Evolutionary conservation across 2,329 filamentous ascomycete genomes (phyloP).

Genomic region (Fusarium udum): DNA sequence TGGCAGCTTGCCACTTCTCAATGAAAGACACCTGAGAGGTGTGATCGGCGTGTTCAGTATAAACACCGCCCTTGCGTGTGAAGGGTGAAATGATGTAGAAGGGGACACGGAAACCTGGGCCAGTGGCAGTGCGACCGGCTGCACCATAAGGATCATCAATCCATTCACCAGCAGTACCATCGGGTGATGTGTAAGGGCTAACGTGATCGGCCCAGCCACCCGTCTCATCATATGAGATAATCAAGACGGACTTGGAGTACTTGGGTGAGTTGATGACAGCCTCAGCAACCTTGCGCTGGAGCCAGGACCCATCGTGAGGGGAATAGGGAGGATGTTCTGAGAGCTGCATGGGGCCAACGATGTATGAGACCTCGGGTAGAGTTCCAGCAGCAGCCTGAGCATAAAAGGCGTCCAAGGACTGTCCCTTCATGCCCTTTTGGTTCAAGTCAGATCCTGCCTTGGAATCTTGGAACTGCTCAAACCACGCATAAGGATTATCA

Average conservation of each 20-base stretch:
- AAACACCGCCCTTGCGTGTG: constrained; percentile 6
- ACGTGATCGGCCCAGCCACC: constrained; percentile 12
- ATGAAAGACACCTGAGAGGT: not conserved
- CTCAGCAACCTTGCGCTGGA: not conserved
- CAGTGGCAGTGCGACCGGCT: not conserved
- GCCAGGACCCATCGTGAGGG: not conserved
- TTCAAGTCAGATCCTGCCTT: constrained; percentile 1
- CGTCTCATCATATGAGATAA: constrained; percentile 6
- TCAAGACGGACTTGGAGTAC: not conserved
- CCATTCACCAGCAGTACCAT: constrained; percentile 7
- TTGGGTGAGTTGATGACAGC: constrained; percentile 17
- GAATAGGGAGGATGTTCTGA: constrained; percentile 13
- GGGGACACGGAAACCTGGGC: not conserved
- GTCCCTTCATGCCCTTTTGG: constrained; percentile 5
- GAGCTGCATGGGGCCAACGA: constrained; percentile 4
- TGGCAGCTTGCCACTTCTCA: constrained; percentile 13
- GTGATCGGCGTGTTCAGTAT: constrained; percentile 10
- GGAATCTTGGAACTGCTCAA: constrained; percentile 9
- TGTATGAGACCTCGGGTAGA: constrained; percentile 5
- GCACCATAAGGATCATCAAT: constrained; percentile 5
- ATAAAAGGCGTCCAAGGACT: not conserved
- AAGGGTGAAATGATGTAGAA: constrained; percentile 12
- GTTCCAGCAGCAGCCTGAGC: not conserved
- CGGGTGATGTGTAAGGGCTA: not conserved
- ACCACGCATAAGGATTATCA: constrained; percentile 17